Evolutionary conservation across 352 stramenopile genomes (phyloP), one percentile per base, ranked within the genome.

Genomic region (Phytophthora megakarya): DNA sequence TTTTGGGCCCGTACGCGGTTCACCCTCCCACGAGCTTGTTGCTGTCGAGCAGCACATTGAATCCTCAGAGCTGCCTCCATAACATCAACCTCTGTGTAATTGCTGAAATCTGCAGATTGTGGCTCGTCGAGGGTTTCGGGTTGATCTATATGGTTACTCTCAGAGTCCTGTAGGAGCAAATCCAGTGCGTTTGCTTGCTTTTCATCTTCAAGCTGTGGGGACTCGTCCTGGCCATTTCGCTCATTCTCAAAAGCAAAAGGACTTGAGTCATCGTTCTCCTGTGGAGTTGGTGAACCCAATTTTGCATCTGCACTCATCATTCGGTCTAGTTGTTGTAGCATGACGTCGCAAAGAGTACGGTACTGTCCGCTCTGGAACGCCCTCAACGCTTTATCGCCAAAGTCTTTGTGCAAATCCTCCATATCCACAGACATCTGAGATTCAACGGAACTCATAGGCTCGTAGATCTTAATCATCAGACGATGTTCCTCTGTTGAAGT

Each of bases 401-500:
- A 92, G 21, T 90, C 76, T 18, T 75, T 46, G 5, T 58, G 62
- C 38, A 92, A 69, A 33, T 92, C 81, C 5, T 86, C 72, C 1
- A 69, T 64, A 0, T 75, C 77, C 51, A 92, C 70, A 38, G 73
- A 83, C 56, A 89, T 87, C 48, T 89, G 77, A 21, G 81, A 90
- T 51, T 92, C 81, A 25, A 88, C 78, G 10, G 80, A 87, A 68
- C 79, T 90, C 76, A 90, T 89, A 28, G 81, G 81, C 68, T 92
- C 81, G 65, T 89, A 90, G 47, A 90, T 70, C 58, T 92, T 89
- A 69, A 92, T 79, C 25, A 78, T 81, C n/a, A 90, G 70, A 39
- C 56, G 64, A 43, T 57, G 57, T 12, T 39, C 30, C 8, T 59
- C 39, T 12, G 10, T 9, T 18, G 39, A 43, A 16, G 43, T 38